Percentiles rank a stretch among this genome's conserved stretches.
These are phyloP conservation scores for Hericium erinaceus DNA, from an alignment of 768 basidiomycete genomes.

Conservation along the genomic window DNA sequence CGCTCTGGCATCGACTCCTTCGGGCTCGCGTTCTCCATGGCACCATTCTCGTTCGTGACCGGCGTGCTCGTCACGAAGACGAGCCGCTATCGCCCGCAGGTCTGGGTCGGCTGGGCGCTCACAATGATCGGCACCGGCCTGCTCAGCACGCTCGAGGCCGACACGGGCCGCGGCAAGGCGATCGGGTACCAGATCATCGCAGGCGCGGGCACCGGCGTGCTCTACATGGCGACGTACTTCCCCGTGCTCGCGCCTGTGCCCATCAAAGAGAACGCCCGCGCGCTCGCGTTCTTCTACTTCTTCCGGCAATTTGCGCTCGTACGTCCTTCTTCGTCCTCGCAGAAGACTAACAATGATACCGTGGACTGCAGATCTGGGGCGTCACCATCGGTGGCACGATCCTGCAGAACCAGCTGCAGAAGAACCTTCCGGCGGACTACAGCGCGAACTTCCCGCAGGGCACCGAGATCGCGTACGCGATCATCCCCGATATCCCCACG, in stretches of 20 bases:
- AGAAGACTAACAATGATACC: too few relatives aligned
- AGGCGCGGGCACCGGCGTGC: slow-evolving; percentile 20
- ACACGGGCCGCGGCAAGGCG: slow-evolving; percentile 16
- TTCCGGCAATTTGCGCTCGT: slow-evolving; percentile 23
- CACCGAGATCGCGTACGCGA: too few relatives aligned
- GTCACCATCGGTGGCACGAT: too few relatives aligned
- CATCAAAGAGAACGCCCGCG: slow-evolving; percentile 30
- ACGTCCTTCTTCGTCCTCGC: too few relatives aligned
- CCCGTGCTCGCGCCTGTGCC: slow-evolving; percentile 39
- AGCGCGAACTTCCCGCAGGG: too few relatives aligned
- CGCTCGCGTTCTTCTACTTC: slow-evolving; percentile 35
- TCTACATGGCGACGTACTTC: slow-evolving; percentile 24
- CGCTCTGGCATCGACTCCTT: slow-evolving; percentile 26
- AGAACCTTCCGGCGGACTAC: too few relatives aligned
- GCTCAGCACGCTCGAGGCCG: slow-evolving; percentile 20
- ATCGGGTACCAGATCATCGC: slow-evolving; percentile 20
- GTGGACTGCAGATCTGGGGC: too few relatives aligned
- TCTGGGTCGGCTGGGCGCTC: slow-evolving; percentile 25
- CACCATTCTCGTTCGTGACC: slow-evolving; percentile 23
- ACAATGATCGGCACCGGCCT: slow-evolving; percentile 27
- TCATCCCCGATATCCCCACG: too few relatives aligned
- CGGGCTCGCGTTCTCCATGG: slow-evolving; percentile 23
- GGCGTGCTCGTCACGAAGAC: slow-evolving; percentile 23
- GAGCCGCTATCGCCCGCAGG: slow-evolving; percentile 25
- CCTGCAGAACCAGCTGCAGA: too few relatives aligned